Conservation (phyloP, 1,284 basidiomycete genomes). For the Cutaneotrichosporon curvatum region DNA sequence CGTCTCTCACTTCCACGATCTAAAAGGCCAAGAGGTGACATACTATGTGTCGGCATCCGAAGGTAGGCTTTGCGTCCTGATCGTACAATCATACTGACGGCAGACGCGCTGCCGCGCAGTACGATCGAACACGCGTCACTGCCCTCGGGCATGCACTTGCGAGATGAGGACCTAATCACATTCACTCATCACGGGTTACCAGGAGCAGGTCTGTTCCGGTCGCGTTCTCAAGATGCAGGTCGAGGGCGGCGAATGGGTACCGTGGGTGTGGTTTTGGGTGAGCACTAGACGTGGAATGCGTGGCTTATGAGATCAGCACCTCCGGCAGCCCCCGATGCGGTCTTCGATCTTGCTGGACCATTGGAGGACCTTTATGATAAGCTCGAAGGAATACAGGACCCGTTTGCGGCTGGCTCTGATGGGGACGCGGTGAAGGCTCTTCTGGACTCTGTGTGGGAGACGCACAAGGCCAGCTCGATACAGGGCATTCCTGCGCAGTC, state of each 20-base stretch:
- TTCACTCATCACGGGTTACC: slow-evolving; percentile 27
- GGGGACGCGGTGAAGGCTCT: slow-evolving; percentile 3
- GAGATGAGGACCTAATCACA: slow-evolving; percentile 27
- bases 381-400: slow-evolving; percentile 22
- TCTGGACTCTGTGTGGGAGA: slow-evolving; percentile 19
- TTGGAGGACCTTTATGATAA: slow-evolving; percentile 28
- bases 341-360: slow-evolving; percentile 22
- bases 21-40: slow-evolving; percentile 35
- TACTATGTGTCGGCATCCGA: slow-evolving; percentile 29
- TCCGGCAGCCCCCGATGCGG: slow-evolving; percentile 11
- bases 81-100: background rate
- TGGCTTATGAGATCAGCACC: slow-evolving; percentile 10
- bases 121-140: slow-evolving; percentile 35
- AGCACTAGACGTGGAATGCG: slow-evolving; percentile 1
- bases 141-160: slow-evolving; percentile 36
- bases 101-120: slow-evolving; percentile 17
- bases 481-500: slow-evolving; percentile 1
- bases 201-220: slow-evolving; percentile 31
- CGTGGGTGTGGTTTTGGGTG: slow-evolving; percentile 35
- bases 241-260: slow-evolving; percentile 39
- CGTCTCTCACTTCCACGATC: slow-evolving; percentile 42
- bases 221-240: slow-evolving; percentile 15
- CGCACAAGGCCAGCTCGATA: slow-evolving; percentile 1
- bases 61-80: slow-evolving; percentile 17
- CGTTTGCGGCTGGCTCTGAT: slow-evolving; percentile 3